Base-by-base conservation (phyloP, 2,329 filamentous ascomycete species). In the Mycosphaerella arachidis region DNA sequence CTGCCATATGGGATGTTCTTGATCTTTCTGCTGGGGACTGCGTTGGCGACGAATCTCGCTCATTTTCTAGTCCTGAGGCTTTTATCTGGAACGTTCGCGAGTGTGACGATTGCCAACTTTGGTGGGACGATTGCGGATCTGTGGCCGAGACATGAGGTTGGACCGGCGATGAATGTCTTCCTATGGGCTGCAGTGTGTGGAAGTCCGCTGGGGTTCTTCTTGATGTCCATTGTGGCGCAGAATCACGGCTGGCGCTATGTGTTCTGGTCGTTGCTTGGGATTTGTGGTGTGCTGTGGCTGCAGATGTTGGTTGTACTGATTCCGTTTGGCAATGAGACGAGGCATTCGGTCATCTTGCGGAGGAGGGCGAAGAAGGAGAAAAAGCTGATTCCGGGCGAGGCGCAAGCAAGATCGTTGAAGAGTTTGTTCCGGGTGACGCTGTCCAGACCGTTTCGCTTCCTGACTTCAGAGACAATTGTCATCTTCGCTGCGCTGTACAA, bases 111-210 rank as follows among this genome's bases (percentile, higher is more conserved):
- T 50, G 77, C 78, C 0, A 81, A 79, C 65, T 80, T 80, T 2
- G 79, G 79, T 5, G 79, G 79, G 1, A 80, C 76, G 0, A 79
- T 81, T n/a, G 75, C 72, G 48, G 80, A 81, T 56, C 79, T 81
- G 74, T 81, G 29, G 74, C 77, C 70, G 0, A 78, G 80, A 48
- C 77, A 67, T 29, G 77, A 80, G 63, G 68, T 81, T 18, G 67
- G 48, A 76, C 76, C 63, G 68, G 77, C 51, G 70, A 78, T 61
- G 65, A 65, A 65, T 70, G 76, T 75, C 46, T 79, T 78, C 45
- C 72, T 80, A 0, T 80, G 79, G 75, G 78, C 79, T 1, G 78
- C 78, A 0, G 79, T 78, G 0, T 74, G 74, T 16, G 78, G 78
- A 0, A 77, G 74, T 13, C 78, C 79, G 0, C 75, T 76, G 8